Evolutionary conservation across 495 filamentous ascomycete genomes (phyloP), one percentile per base, ranked within the genome.

Genomic region (Penicillium lividum): DNA sequence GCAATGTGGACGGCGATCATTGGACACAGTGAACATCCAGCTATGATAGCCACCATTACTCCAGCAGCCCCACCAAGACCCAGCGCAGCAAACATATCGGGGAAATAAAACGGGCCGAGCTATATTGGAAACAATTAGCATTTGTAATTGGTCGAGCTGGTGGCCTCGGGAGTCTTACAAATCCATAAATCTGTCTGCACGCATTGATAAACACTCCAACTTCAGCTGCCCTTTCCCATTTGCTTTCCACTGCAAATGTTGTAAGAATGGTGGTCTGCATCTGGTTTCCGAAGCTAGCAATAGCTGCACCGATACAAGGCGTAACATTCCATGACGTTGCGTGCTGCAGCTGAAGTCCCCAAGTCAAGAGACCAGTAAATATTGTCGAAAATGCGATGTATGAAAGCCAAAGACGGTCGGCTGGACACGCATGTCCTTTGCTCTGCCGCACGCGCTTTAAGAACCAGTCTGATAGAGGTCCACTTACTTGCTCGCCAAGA

Each of bases 91-190:
- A 75, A 73, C 70, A 73, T 73, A 27, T 51, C 27, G 0, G 69
- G 67, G 42, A 75, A 73, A 47, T 70, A 73, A 47, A 75, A 75
- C 0, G 69, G 66, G 4, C 70, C 72, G 36, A 70, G 62, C 68
- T 72, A 60, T 3, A 36, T 18, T 8, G n/a, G 7, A 28, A 7
- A 7, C 11, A 7, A 7, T 60, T 50, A 56, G 44, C 7, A 33
- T n/a, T 4, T 7, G 3, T 1, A 31, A 31, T 11, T n/a, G 5
- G 15, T 13, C 11, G 6, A 30, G 0, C 1, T 48, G 3, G 27
- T 11, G 0, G 31, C 9, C 9, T 28, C 5, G 36, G 16, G 40
- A 5, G 11, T 50, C 68, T 64, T 61, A 73, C 67, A 62, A 69
- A 75, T 43, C 72, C 72, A 61, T 64, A 73, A 42, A 72, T 54